Base-by-base conservation (phyloP, 306 rosid genomes). In the Aeschynomene evenia region DNA sequence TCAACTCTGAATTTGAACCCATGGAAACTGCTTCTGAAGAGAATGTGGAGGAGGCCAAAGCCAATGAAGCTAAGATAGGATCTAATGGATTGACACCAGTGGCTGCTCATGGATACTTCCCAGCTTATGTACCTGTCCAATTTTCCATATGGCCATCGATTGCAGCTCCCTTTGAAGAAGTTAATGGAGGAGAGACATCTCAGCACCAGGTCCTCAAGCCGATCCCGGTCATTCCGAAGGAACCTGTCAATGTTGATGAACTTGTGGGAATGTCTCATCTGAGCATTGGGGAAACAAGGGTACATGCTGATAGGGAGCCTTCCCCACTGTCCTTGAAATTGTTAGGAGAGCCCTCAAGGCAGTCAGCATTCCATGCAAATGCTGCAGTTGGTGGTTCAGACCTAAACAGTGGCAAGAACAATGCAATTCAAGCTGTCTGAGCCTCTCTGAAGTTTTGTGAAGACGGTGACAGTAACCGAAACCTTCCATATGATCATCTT, bases 231-330 rank as follows among this genome's bases (percentile, higher is more conserved):
- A 18, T 90, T 63, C 89, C 87, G 5, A 91, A 77, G 85, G 87
- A 89, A 67, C 95, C 91, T 14, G 89, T 95, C 42, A 88, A 89
- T 76, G 96, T 91, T 62, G 92, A 91, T 82, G 85, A 88, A 77
- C 88, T 95, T 26, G 95, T 90, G 48, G 94, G 97, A 84, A 61
- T 95, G 92, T 95, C 99, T 77, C 88, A 91, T 77, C 95, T 95
- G 37, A 85, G 86, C 76, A 77, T 95, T 18, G 86, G 79, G 64
- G 97, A 87, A 72, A 56, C 77, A 1, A 75, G 69, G 62, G 76
- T 48, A 51, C 66, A 49, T 11, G 7, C 15, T 53, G 79, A 66
- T 15, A 72, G 81, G 66, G 95, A 91, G 83, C 92, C 91, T 58
- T 87, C 88, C 2, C 85, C 88, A 3, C 84, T 94, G 52, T 85